Conservation (phyloP, 2,329 filamentous ascomycete species). For the Saccharata proteae region DNA sequence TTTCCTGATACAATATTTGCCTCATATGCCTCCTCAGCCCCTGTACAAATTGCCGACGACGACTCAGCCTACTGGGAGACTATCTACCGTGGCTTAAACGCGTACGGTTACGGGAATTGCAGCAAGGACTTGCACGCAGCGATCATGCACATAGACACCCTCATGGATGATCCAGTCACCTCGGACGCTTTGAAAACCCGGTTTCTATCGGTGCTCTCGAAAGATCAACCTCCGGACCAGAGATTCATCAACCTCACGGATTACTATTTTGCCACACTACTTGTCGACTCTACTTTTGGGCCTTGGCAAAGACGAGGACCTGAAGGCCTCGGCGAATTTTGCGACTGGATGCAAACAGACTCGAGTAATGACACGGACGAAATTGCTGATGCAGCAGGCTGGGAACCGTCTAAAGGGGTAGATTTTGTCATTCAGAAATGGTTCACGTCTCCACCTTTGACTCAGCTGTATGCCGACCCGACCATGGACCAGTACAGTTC, state of each 20-base stretch:
- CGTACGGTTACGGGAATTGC: slow-evolving; percentile 33
- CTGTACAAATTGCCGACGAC: slow-evolving; percentile 35
- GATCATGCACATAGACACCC: slow-evolving; percentile 36
- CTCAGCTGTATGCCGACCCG: slow-evolving; percentile 13
- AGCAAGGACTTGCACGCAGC: slow-evolving; percentile 37
- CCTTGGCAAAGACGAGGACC: slow-evolving; percentile 34
- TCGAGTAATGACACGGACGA: slow-evolving; percentile 20
- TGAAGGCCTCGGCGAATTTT: slow-evolving; percentile 32
- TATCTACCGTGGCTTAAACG: slow-evolving; percentile 34
- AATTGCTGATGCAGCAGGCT: slow-evolving; percentile 27
- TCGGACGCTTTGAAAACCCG: slow-evolving; percentile 16
- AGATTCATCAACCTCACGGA: not conserved
- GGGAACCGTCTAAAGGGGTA: slow-evolving; percentile 28
- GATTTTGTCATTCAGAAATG: slow-evolving; percentile 31
- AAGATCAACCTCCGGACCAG: too few species aligned
- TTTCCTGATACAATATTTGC: slow-evolving; percentile 28
- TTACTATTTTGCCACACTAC: too few species aligned
- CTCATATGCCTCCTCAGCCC: slow-evolving; percentile 24
- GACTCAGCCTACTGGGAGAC: slow-evolving; percentile 42
- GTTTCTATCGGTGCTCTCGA: not conserved
- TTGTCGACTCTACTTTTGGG: slow-evolving; percentile 27
- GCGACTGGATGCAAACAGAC: slow-evolving; percentile 35
- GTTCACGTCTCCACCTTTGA: slow-evolving; percentile 28
- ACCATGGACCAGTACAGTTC: slow-evolving; percentile 28
- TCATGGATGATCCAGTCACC: slow-evolving; percentile 24